Base-by-base conservation (phyloP, 2,329 filamentous ascomycete genomes). In the Apiospora kogelbergensis region DNA sequence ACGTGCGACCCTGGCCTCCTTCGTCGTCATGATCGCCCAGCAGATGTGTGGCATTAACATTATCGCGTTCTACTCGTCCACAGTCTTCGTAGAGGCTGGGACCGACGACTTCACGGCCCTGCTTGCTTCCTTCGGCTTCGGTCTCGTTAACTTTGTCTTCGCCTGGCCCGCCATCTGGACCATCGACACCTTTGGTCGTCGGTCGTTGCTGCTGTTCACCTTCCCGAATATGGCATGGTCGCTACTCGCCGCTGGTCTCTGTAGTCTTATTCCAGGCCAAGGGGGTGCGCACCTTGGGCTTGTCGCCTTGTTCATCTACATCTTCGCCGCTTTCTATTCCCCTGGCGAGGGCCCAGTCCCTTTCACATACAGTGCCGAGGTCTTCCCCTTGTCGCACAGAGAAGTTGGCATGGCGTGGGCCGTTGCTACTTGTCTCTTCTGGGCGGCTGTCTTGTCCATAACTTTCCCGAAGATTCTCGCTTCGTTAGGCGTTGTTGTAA, bases 1-100 rank as follows among this genome's bases (percentile, higher is more conserved):
- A 17, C 86, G 91, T 48, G 94, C 94, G 2, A 95, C 90, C 3
- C 84, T 92, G 40, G 93, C 93, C 6, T 91, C 93, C 0, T 92
- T 90, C 72, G 89, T 89, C 1, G 92, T 95, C 73, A 97, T 97
- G 93, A 89, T 92, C 74, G 89, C 89, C 0, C 90, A 92, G 78
- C 90, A 92, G 78, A 90, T 92, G 86, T 91, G 89, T 73, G 87
- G 80, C 66, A 70, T 70, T 65, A 70, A 70, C 67, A 70, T 70
- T 45, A 70, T 70, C 33, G 69, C 60, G 11, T 70, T 94, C 78
- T 94, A 94, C 79, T 91, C 88, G 0, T 90, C 89, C 0, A 90
- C 89, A 6, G 83, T 90, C 20, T 90, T 90, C 74, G 74, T 78
- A 41, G 78, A 90, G 0, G 86, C 90, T 2, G 89, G 89, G 5